Base-by-base conservation (phyloP, 108 stramenopile species). In the Thalassiosira profunda region DNA sequence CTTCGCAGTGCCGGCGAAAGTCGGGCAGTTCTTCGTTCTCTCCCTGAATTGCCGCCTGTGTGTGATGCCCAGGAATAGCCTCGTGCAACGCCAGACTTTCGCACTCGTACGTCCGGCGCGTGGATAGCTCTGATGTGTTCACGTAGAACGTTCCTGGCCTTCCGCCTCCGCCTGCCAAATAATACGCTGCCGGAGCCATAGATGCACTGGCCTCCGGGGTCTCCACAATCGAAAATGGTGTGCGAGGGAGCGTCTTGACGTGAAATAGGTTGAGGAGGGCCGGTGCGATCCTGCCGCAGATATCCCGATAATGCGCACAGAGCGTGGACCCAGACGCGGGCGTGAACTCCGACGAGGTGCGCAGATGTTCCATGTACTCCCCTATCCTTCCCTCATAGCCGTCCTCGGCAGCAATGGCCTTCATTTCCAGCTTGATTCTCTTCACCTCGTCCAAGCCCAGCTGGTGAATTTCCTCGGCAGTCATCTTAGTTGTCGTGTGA, bases 51-150 rank as follows among this genome's bases (percentile, higher is more conserved):
- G 80, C 59, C 21, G 76, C 84, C 63, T 82, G 84, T 23, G 78
- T 81, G 45, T 85, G 84, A 74, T 85, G 84, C 21, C 84, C 84
- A 14, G 84, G 84, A 42, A 82, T 79, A 4, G 80, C 84, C 45
- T 85, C n/a, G n/a, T n/a, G n/a, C n/a, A n/a, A n/a, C n/a, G n/a
- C n/a, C n/a, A n/a, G n/a, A n/a, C n/a, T n/a, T n/a, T n/a, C n/a
- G n/a, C n/a, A n/a, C n/a, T n/a, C n/a, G n/a, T n/a, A n/a, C n/a
- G n/a, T n/a, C n/a, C n/a, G n/a, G n/a, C n/a, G n/a, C n/a, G n/a
- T n/a, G n/a, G n/a, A n/a, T n/a, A n/a, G n/a, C n/a, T n/a, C n/a
- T n/a, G n/a, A n/a, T n/a, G n/a, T n/a, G n/a, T n/a, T n/a, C n/a
- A n/a, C n/a, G n/a, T n/a, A n/a, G n/a, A n/a, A n/a, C n/a, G n/a